Evolutionary conservation across 2,329 filamentous ascomycete genomes (phyloP).

Genomic region (Stemphylium vesicarium): DNA sequence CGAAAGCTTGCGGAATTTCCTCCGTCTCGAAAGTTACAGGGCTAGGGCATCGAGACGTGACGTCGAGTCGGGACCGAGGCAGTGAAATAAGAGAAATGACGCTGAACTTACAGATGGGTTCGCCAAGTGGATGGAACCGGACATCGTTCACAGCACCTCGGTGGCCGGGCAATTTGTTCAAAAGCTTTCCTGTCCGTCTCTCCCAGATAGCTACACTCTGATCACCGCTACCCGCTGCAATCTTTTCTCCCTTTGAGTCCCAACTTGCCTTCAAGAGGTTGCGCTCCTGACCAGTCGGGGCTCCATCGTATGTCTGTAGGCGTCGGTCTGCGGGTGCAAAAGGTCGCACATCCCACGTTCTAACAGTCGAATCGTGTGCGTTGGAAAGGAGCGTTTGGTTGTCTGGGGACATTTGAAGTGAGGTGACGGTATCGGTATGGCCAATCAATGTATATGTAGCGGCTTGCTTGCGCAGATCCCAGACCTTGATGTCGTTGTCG

Average conservation of each 20-base stretch:
- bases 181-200: constrained; percentile 80
- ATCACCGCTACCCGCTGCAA: constrained; percentile 88
- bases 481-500: constrained; percentile 96
- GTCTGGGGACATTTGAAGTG: constrained; percentile 89
- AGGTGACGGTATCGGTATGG: constrained; percentile 91
- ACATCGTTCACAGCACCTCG: constrained; percentile 95
- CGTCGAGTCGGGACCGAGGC: neutral
- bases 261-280: constrained; percentile 90
- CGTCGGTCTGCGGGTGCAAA: constrained; percentile 89
- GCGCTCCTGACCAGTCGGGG: constrained; percentile 84
- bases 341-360: constrained; percentile 94
- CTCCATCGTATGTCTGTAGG: constrained; percentile 90
- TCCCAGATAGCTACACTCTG: constrained; percentile 93
- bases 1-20: neutral
- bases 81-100: neutral
- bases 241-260: constrained; percentile 83
- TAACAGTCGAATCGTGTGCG: constrained; percentile 89
- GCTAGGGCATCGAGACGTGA: neutral
- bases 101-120: constrained; percentile 79
- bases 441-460: constrained; percentile 87
- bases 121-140: constrained; percentile 82
- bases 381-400: constrained; percentile 89
- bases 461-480: constrained; percentile 92
- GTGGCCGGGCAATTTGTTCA: constrained; percentile 95
- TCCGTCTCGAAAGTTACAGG: neutral